Evolutionary conservation across 176 grass and related monocot genomes (phyloP), one percentile per base, ranked within the genome.

Genomic region (Ampelocalamus luodianensis): DNA sequence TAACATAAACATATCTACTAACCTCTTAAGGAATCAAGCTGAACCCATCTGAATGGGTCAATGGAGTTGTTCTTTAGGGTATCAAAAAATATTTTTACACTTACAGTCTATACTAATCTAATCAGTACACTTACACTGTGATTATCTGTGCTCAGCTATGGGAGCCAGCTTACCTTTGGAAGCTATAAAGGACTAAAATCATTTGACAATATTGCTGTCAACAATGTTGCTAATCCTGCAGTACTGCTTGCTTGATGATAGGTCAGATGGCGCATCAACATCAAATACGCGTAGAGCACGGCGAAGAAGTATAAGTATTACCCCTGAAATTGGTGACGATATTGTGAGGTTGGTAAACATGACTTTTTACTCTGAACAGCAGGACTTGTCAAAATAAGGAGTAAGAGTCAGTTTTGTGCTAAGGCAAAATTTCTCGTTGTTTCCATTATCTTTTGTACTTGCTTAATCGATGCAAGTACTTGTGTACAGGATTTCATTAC

Each of bases 321-420:
- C 93, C 63, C 96, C 96, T 87, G 91, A 98, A 93, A 95, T 98
- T 89, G 90, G 96, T 85, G 96, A 98, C 67, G 93, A 98, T 87
- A 92, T 95, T 84, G 96, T 92, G 74, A 98, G 96, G 96, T 98
- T 93, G n/a, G 90, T 83, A 68, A 78, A 82, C 48, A 75, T 83
- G 51, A 40, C 44, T 50, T 54, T 79, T 55, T 60, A 68, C 50
- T 84, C 40, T 81, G 46, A 65, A 59, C 23, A 48, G 43, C 24
- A 18, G 45, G 59, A 46, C 4, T 64, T 34, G 24, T 58, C 8
- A 58, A 58, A 58, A 58, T 58, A 58, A 58, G 15, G 49, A 51
- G 49, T 51, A 51, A 51, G 49, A n/a, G 55, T 58, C 55, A n/a
- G 8, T 58, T 58, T n/a, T n/a, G 55, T 58, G 20, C 8, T 3